These are phyloP conservation scores for Botrytis sinoallii DNA, from an alignment of 2,329 filamentous ascomycete species.

Conservation along the genomic window DNA sequence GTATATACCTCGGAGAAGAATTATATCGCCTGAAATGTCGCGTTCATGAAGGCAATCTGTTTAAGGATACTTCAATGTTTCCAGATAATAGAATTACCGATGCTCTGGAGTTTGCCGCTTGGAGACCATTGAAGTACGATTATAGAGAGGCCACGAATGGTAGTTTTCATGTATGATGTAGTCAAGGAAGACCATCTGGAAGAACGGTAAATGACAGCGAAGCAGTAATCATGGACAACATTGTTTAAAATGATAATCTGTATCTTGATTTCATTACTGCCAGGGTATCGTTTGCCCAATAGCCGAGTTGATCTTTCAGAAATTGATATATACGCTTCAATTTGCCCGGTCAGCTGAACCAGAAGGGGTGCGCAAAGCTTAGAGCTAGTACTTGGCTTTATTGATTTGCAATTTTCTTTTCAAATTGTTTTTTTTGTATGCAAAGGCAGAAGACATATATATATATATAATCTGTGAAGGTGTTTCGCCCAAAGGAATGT, in stretches of 20 bases:
- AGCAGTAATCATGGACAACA: background rate
- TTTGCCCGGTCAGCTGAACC: background rate
- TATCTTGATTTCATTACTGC: background rate
- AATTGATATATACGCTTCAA: background rate
- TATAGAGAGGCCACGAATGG: background rate
- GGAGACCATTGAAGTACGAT: background rate
- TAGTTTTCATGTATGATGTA: background rate
- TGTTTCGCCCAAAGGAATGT: background rate
- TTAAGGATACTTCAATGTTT: background rate
- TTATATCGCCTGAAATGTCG: background rate
- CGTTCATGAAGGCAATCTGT: background rate
- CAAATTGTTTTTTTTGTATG: background rate
- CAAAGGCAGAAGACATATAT: background rate
- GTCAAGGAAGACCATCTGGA: background rate
- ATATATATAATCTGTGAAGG: background rate
- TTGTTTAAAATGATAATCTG: background rate
- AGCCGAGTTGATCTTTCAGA: background rate
- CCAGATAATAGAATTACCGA: background rate
- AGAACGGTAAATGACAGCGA: background rate
- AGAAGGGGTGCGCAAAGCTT: background rate
- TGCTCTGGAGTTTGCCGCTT: background rate
- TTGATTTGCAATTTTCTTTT: background rate
- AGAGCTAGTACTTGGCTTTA: background rate
- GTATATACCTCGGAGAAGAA: background rate
- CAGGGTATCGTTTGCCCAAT: background rate